Conservation (phyloP, 2,329 filamentous ascomycete species). For the Cryphonectria radicalis region DNA sequence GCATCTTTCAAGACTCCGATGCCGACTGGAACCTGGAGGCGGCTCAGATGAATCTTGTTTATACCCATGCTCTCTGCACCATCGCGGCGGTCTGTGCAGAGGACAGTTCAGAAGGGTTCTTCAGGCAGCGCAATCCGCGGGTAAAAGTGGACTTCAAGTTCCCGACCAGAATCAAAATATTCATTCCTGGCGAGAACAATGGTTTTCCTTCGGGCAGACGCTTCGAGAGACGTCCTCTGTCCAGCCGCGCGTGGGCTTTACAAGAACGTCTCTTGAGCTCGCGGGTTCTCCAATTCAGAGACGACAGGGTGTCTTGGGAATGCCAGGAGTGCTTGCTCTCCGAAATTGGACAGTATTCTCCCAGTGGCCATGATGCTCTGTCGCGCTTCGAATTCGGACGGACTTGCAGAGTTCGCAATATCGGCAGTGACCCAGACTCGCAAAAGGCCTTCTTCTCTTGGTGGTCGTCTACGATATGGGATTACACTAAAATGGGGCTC, state of each 20-base stretch:
- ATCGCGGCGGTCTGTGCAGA: neutral
- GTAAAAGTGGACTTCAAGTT: neutral
- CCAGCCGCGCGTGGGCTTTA: neutral
- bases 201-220: too few species aligned
- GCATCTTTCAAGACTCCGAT: constrained; percentile 19
- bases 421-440: neutral
- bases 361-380: neutral
- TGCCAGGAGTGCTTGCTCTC: neutral
- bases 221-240: neutral
- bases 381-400: neutral
- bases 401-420: neutral
- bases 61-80: neutral
- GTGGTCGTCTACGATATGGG: neutral
- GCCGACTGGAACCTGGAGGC: constrained; percentile 14
- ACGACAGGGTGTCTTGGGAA: neutral
- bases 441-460: neutral
- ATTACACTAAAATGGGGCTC: neutral
- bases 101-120: neutral
- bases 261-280: constrained; percentile 4
- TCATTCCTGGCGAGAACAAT: neutral
- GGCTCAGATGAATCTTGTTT: constrained; percentile 8
- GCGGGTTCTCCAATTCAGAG: neutral
- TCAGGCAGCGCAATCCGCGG: neutral
- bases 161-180: neutral
- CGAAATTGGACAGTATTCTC: neutral